These are phyloP conservation scores for Lenwebbia sp. DNA, from an alignment of 345 rosid species.

Conservation along the genomic window DNA sequence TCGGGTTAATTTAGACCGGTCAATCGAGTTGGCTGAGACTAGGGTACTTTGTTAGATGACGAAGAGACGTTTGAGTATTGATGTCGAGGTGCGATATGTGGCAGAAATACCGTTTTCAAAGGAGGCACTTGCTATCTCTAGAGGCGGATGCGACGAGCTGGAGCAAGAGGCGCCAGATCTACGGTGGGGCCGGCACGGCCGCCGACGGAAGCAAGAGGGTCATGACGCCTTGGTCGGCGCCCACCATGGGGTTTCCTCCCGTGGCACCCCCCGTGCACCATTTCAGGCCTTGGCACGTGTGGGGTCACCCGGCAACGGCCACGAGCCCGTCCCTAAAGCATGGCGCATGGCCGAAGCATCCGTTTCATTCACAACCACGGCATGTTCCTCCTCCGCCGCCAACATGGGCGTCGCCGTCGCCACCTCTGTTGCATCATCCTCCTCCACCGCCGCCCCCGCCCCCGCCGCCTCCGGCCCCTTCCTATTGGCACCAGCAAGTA, in stretches of 20 bases:
- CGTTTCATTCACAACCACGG: conserved; percentile 21
- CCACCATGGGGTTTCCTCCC: conserved; percentile 72
- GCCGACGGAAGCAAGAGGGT: conserved; percentile 32
- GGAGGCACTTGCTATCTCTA: conserved; percentile 72
- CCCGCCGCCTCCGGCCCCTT: conserved; percentile 18
- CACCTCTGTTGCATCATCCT: not conserved
- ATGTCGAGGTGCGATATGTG: not conserved
- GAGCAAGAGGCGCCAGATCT: conserved; percentile 60
- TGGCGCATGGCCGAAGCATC: conserved; percentile 56
- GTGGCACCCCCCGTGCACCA: conserved; percentile 25
- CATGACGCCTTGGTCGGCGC: conserved; percentile 22
- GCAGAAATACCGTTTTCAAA: conserved; percentile 89
- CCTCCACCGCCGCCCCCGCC: conserved; percentile 4
- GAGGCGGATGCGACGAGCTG: conserved; percentile 83
- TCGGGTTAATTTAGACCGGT: not conserved
- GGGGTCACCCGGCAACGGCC: conserved; percentile 76
- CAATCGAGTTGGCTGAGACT: not conserved
- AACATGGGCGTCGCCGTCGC: conserved; percentile 33
- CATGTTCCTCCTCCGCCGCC: conserved; percentile 14
- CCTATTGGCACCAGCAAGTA: conserved; percentile 59
- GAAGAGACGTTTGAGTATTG: not conserved
- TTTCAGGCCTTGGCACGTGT: conserved; percentile 74
- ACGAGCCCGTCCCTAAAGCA: conserved; percentile 22
- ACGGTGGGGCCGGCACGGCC: conserved; percentile 18
- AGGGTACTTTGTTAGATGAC: not conserved